A percentile compares a stretch with the other conserved stretches of the same genome.
phyloP scores from a whole-genome alignment of 768 basidiomycete genomes.

The Mycena olivaceomarginata region DNA sequence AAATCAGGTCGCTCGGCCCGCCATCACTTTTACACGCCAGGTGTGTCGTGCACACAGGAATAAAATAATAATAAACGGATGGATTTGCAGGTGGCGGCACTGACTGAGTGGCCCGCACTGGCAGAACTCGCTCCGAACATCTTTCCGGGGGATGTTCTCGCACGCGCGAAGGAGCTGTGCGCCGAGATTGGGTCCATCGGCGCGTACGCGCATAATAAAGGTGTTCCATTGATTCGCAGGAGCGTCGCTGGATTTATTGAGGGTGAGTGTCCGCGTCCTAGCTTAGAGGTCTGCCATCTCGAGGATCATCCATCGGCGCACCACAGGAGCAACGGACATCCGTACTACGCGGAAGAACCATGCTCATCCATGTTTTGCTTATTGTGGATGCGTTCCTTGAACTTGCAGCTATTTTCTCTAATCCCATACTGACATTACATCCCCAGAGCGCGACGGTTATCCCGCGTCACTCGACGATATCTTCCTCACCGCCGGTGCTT shows the following conservation, averaged over 20 bases:
- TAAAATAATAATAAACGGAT: neutral
- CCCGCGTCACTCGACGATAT: conserved; percentile 89
- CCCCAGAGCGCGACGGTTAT: conserved; percentile 91
- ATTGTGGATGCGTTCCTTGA: neutral
- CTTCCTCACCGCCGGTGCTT: conserved; percentile 96
- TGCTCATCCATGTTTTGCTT: neutral
- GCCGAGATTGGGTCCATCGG: conserved; percentile 94
- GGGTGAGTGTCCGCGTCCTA: conserved; percentile 65
- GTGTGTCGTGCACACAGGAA: conserved; percentile 56
- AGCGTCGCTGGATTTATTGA: conserved; percentile 93
- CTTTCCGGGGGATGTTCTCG: conserved; percentile 91
- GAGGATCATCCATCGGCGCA: neutral
- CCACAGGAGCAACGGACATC: too few species aligned
- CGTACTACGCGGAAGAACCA: neutral
- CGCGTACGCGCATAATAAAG: conserved; percentile 91
- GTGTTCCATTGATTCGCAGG: conserved; percentile 74
- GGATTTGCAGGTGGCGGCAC: conserved; percentile 70
- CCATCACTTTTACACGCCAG: conserved; percentile 95
- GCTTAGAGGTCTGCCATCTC: neutral
- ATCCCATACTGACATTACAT: too few species aligned
- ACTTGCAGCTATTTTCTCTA: too few species aligned
- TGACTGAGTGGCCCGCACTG: conserved; percentile 94
- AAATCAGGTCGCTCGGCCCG: conserved; percentile 94
- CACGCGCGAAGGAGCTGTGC: conserved; percentile 86
- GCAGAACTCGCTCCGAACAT: conserved; percentile 83